Conservation (phyloP, 2,329 filamentous ascomycete species). For the Fusarium sp. region DNA sequence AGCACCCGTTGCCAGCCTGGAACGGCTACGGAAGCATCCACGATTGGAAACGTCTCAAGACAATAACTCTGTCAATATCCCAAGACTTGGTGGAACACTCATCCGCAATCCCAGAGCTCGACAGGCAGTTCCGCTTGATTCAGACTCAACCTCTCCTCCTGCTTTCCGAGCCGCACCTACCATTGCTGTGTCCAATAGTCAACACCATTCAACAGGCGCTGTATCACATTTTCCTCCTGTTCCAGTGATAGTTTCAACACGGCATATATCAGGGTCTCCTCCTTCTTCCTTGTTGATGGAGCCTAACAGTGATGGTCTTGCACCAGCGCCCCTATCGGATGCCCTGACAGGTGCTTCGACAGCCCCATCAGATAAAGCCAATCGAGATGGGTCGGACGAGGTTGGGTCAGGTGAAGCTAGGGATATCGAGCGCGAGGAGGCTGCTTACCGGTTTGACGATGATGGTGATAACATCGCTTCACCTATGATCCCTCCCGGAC, state of each 20-base stretch:
- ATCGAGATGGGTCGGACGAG: background rate
- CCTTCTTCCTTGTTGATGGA: background rate
- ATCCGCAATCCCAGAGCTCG: background rate
- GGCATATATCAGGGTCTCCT: background rate
- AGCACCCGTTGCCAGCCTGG: background rate
- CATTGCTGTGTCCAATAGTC: background rate
- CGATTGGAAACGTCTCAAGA: background rate
- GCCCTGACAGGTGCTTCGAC: background rate
- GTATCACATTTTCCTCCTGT: background rate
- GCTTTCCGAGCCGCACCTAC: background rate
- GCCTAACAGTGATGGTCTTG: background rate
- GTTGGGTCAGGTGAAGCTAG: background rate
- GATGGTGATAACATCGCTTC: background rate
- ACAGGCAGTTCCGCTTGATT: background rate
- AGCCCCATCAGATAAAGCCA: background rate
- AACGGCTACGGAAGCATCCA: background rate
- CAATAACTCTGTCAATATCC: background rate
- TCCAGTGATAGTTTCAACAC: background rate
- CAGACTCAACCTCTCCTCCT: background rate
- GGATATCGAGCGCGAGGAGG: slow-evolving; percentile 1
- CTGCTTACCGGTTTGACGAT: background rate
- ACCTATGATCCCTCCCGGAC: background rate
- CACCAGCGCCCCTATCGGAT: background rate
- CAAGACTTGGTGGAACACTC: background rate
- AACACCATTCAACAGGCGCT: background rate